These are phyloP conservation scores for Dioscorea cayenensis DNA, from an alignment of 116 monocot species.

Conservation along the genomic window DNA sequence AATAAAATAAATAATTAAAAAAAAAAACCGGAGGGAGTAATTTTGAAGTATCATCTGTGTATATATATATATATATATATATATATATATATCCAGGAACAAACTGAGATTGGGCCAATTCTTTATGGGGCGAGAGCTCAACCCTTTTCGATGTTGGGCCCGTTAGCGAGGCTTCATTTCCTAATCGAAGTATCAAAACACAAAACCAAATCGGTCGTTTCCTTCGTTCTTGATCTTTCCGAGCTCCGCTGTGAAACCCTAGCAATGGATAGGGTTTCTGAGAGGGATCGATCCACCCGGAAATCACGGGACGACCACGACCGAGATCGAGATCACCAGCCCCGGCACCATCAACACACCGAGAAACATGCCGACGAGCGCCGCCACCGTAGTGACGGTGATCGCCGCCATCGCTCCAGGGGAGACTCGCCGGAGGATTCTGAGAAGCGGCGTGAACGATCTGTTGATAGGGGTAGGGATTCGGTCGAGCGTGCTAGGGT, in stretches of 20 bases:
- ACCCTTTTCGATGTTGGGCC: no score
- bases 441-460: slow-evolving; percentile 4
- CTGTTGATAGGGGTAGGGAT: slow-evolving; percentile 3
- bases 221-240: not conserved
- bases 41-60: no score
- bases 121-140: no score
- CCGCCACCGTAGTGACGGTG: slow-evolving; percentile 5
- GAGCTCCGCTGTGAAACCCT: not conserved
- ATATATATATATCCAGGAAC: no score
- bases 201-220: not conserved
- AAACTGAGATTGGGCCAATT: no score
- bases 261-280: not conserved
- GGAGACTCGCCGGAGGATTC: not conserved
- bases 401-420: not conserved
- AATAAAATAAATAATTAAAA: no score
- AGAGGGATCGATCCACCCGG: not conserved
- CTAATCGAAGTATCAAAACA: no score
- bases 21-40: no score
- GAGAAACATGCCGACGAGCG: slow-evolving; percentile 4
- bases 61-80: no score
- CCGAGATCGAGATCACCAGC: slow-evolving; percentile 13
- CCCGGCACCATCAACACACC: slow-evolving; percentile 5
- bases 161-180: no score
- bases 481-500: no score
- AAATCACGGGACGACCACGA: not conserved